Evolutionary conservation across 2,329 filamentous ascomycete genomes (phyloP).

Genomic region (Neofusicoccum sp.): DNA sequence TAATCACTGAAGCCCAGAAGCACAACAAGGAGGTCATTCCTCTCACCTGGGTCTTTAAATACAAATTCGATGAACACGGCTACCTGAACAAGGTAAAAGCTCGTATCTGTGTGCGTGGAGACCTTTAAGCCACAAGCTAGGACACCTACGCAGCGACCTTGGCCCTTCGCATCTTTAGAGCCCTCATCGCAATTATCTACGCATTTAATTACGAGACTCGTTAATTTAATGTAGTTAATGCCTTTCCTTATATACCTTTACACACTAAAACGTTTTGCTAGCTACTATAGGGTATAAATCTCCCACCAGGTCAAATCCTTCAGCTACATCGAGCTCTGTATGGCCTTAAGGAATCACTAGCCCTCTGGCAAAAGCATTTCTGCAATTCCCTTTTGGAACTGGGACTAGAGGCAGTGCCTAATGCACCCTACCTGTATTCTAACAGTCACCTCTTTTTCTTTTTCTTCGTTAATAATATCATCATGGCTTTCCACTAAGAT

Average conservation of each 20-base stretch:
- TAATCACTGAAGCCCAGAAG: too few relatives aligned
- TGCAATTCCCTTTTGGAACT: conserved; percentile 21
- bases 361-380: conserved; percentile 28
- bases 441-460: conserved; percentile 23
- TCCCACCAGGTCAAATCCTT: conserved; percentile 10
- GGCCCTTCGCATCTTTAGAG: conserved; percentile 27
- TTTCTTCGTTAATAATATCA: too few relatives aligned
- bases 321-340: conserved; percentile 28
- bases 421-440: conserved; percentile 22
- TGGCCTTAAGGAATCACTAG: conserved; percentile 26
- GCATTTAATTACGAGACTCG: conserved; percentile 26
- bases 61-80: too few relatives aligned
- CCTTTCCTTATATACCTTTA: conserved; percentile 29
- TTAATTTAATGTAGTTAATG: conserved; percentile 29
- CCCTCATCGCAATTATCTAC: conserved; percentile 27
- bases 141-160: too few relatives aligned
- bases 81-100: too few relatives aligned
- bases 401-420: conserved; percentile 21
- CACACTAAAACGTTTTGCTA: conserved; percentile 21
- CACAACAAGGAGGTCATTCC: too few relatives aligned
- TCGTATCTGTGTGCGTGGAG: too few relatives aligned
- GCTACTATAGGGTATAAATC: conserved; percentile 25
- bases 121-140: too few relatives aligned
- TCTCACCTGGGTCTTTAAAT: too few relatives aligned
- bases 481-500: conserved; percentile 9